A percentile compares a stretch with the other conserved stretches of the same genome.
Evolutionary conservation across 192 early-diverging fungal genomes (phyloP).

Genomic region (Coemansia sp.): DNA sequence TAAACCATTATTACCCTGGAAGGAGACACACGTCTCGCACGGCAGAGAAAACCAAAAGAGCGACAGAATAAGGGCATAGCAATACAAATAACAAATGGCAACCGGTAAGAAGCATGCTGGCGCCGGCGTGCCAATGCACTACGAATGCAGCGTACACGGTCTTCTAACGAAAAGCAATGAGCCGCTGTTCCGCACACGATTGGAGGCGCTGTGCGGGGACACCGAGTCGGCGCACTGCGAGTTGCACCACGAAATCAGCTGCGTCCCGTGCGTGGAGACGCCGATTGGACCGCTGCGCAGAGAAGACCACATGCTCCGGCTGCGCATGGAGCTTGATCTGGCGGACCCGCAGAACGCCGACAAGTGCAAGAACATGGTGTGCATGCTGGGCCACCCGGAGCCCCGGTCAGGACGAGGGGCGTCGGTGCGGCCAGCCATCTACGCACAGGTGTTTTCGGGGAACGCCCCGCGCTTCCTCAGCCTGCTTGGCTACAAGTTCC

Average conservation of each 20-base stretch:
- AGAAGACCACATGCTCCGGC: slow-evolving; percentile 69
- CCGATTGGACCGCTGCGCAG: slow-evolving; percentile 67
- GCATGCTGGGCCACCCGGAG: slow-evolving; percentile 69
- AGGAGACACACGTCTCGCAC: background rate
- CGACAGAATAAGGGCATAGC: background rate
- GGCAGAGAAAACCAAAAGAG: background rate
- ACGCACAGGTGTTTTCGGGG: slow-evolving; percentile 61
- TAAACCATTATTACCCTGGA: background rate
- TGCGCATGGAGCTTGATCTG: slow-evolving; percentile 56
- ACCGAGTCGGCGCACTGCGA: slow-evolving; percentile 57
- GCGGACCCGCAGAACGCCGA: slow-evolving; percentile 33
- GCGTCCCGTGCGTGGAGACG: slow-evolving; percentile 66
- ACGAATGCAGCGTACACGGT: slow-evolving; percentile 63
- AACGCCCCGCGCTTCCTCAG: slow-evolving; percentile 69
- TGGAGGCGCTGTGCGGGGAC: slow-evolving; percentile 67
- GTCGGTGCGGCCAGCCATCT: slow-evolving; percentile 63
- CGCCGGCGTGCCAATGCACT: slow-evolving; percentile 35
- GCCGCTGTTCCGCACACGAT: slow-evolving; percentile 60
- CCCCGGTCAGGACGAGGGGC: slow-evolving; percentile 61
- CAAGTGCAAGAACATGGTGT: slow-evolving; percentile 61
- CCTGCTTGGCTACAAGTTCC: slow-evolving; percentile 70
- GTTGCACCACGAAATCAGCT: slow-evolving; percentile 68
- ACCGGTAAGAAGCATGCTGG: slow-evolving; percentile 41
- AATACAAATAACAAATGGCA: slow-evolving; percentile 22
- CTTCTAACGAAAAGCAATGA: slow-evolving; percentile 49